Evolutionary conservation across 2,329 filamentous ascomycete genomes (phyloP).

Genomic region (Colletotrichum spinosum): DNA sequence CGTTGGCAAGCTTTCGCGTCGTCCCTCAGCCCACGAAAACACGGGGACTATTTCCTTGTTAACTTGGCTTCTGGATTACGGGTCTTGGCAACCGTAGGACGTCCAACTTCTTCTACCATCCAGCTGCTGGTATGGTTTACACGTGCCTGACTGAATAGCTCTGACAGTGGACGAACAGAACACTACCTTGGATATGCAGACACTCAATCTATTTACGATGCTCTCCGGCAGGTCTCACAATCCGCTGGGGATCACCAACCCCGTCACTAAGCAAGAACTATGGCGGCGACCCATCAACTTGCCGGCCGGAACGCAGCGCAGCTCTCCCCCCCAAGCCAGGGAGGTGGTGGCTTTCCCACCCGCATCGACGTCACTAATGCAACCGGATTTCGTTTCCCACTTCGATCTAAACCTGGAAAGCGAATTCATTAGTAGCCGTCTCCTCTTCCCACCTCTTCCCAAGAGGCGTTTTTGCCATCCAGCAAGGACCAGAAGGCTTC

Average conservation of each 20-base stretch:
- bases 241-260: background rate
- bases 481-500: background rate
- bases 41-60: too few relatives aligned
- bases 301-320: slow-evolving; percentile 9
- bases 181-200: too few relatives aligned
- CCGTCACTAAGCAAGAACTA: background rate
- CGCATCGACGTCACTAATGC: slow-evolving; percentile 29
- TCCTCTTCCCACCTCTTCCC: background rate
- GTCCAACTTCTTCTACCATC: too few relatives aligned
- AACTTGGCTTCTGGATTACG: background rate
- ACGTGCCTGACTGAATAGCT: background rate
- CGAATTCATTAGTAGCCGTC: background rate
- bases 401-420: background rate
- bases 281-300: slow-evolving; percentile 3
- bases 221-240: background rate
- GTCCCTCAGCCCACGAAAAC: background rate
- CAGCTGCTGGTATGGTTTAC: background rate
- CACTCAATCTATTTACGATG: background rate
- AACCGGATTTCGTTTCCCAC: background rate
- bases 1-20: background rate
- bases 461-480: background rate
- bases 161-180: too few relatives aligned
- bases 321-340: background rate
- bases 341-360: slow-evolving; percentile 13
- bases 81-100: background rate